Base-by-base conservation (phyloP, 129 eudicot species). In the Mikania micrantha region DNA sequence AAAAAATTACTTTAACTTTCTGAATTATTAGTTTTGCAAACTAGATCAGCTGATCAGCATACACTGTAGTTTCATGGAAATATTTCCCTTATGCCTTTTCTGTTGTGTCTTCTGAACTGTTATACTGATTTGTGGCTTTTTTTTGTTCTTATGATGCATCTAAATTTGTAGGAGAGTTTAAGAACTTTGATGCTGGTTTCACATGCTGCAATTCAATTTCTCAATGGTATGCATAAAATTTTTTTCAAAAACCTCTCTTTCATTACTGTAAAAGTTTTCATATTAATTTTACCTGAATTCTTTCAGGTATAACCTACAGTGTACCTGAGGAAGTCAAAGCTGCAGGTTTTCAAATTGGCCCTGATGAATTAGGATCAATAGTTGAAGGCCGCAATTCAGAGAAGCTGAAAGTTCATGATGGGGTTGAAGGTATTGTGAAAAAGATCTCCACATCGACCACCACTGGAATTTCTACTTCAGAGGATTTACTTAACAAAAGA, bases 131-230 rank as follows among this genome's bases (percentile, higher is more conserved):
- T 67, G 56, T 42, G 48, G 42, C 52, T 16, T 2, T 9, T 63
- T 73, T 5, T 73, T n/a, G 64, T 73, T 63, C 53, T 63, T 73
- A 63, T 13, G 29, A 35, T 73, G 53, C 32, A 28, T 63, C 38
- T 65, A 17, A 50, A 52, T 20, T 57, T 84, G 76, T 53, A 91
- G 97, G 97, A 91, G 76, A 91, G 85, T 80, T 84, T 91, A 65
- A 83, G 97, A 83, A 78, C 90, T 68, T 93, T 93, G 60, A 84
- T 91, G 67, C 82, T 91, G 85, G 95, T 91, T 81, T 91, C 95
- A 13, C 95, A 91, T 83, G 97, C 97, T 64, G 97, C 97, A 45
- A 85, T 91, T 73, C 87, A 90, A 41, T 91, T 91, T 66, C 84
- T 91, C n/a, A 87, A 79, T 57, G 95, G 97, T 91, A 76, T 35